Base-by-base conservation (phyloP, 2,329 filamentous ascomycete species). In the Zarea fungicola region DNA sequence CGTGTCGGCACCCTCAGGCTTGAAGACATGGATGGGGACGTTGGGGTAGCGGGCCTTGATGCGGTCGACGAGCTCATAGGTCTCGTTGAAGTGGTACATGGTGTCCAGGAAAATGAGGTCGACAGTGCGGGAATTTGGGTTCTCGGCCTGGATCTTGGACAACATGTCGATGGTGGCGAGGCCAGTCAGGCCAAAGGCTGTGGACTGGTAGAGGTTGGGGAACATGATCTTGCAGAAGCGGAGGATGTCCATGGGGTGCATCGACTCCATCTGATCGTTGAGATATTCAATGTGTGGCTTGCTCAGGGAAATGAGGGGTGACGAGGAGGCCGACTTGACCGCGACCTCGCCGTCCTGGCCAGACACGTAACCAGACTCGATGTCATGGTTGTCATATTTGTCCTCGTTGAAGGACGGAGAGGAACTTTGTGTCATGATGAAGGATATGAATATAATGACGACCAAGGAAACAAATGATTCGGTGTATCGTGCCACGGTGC, bases 191-290 rank as follows among this genome's bases (percentile, higher is more conserved):
- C 87, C 87, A 63, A 92, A 92, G 49, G 88, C 87, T 11, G 88
- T 92, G 36, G 87, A 89, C 69, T 93, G 88, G 72, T 82, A 96
- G 37, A 97, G 81, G 64, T 86, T 86, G 61, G 93, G 93, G 60
- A 99, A 85, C 59, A 92, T 86, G 59, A 87, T 84, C 64, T 92
- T 87, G 76, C 85, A 89, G 87, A 95, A 96, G 71, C 84, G 85
- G 53, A 99, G 80, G 60, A 97, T 86, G 56, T 96, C 92, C 78
- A 92, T 77, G 53, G 93, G 89, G 64, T 91, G 83, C 68, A 97
- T 87, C 63, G 84, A 80, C 67, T 93, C 87, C 59, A 99, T 75
- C 69, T 95, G 89, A 55, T 83, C 72, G 76, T 99, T 99, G 66
- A 99, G 78, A 69, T 92, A 92, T 61, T 88, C 85, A 58, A 97